Base-by-base conservation (phyloP, 1,284 basidiomycete genomes). In the Amylostereum chailletii region DNA sequence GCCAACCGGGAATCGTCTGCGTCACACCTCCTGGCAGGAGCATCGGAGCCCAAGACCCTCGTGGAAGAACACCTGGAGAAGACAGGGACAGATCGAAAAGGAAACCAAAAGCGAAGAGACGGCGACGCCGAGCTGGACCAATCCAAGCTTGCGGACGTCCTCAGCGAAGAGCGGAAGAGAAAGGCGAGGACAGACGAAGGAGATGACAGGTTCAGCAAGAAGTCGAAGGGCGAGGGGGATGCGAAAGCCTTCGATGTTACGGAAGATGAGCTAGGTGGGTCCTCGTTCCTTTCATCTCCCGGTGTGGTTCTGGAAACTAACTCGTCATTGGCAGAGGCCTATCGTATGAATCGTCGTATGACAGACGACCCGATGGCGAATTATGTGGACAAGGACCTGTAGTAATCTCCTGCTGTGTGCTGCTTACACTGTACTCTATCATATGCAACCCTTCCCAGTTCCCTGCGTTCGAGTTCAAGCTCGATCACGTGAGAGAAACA, bases 221-320 rank as follows among this genome's bases (percentile, higher is more conserved):
- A 81, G 62, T 73, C 69, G 57, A 83, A 79, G 80, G 62, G 71
- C 67, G 60, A 83, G 76, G 60, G 67, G 51, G 71, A 56, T 46
- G 53, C 59, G 72, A 49, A 77, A 69, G 57, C 77, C 76, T 56
- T 61, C 59, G 90, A 94, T 44, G 89, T 97, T 30, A 87, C 90
- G 1, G 92, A 97, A 67, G 94, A 94, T 64, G 85, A 97, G 62
- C 79, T 97, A 52, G 93, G 89, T 90, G 62, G 55, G 88, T 71
- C 47, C 32, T 34, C 64, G 34, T 49, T 50, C 46, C 51, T 11
- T 48, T 45, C 37, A 4, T 39, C 10, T 47, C 8, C 19, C 19
- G 19, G 11, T 45, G 38, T 5, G 36, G 29, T 38, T 38, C 40
- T 34, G 30, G 10, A 48, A 52, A 19, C 34, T 56, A 54, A 55